Percentiles rank a stretch among this genome's conserved stretches.
These are phyloP conservation scores for Fraxinus dipetala DNA, from an alignment of 305 asterid species.

Conservation along the genomic window DNA sequence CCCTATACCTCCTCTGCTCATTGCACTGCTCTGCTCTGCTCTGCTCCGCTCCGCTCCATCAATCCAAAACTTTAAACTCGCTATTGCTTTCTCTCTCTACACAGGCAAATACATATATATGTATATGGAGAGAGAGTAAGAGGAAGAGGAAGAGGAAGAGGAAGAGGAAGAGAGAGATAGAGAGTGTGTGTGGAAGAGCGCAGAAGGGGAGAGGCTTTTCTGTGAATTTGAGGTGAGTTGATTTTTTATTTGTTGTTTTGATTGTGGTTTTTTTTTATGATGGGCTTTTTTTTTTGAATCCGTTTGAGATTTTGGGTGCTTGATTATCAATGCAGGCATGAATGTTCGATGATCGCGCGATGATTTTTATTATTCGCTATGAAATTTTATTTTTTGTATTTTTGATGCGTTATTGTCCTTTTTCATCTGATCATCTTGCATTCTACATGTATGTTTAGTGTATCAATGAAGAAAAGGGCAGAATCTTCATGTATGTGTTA, in stretches of 20 bases:
- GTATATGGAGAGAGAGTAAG: background rate
- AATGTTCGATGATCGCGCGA: background rate
- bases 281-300: background rate
- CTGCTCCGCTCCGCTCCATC: slow-evolving; percentile 1
- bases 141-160: background rate
- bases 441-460: background rate
- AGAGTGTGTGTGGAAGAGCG: background rate
- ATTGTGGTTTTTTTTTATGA: background rate
- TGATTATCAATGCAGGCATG: background rate
- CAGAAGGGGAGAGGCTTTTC: background rate
- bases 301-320: background rate
- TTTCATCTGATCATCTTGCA: background rate
- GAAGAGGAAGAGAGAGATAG: background rate
- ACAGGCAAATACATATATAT: background rate
- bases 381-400: background rate
- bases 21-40: background rate
- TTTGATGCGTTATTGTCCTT: background rate
- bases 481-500: background rate
- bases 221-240: slow-evolving; percentile 2
- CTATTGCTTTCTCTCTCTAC: background rate
- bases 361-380: background rate
- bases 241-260: background rate
- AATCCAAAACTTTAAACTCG: background rate
- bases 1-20: slow-evolving; percentile 5
- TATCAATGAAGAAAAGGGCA: background rate